Evolutionary conservation across 208 protist species (phyloP), one percentile per base, ranked within the genome.

Genomic region (Balamuthia mandrillaris): DNA sequence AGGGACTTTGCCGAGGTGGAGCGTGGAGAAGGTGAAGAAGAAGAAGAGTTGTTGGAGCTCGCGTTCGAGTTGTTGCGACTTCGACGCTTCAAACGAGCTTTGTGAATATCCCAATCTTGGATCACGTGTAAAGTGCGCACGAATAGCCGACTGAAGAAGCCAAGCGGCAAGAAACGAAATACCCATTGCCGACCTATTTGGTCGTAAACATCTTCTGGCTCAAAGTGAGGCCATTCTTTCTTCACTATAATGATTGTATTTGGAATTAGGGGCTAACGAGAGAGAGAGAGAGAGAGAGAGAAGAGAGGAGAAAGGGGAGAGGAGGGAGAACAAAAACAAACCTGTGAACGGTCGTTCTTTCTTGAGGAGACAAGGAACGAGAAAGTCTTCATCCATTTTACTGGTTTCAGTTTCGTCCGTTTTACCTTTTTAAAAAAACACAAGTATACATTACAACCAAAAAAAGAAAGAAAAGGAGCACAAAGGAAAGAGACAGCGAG

Each of bases 71-170:
- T n/a, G n/a, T n/a, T n/a, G n/a, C n/a, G n/a, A n/a, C n/a, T n/a
- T n/a, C n/a, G n/a, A n/a, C n/a, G n/a, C n/a, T n/a, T n/a, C n/a
- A n/a, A n/a, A n/a, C n/a, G n/a, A n/a, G n/a, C n/a, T n/a, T n/a
- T n/a, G n/a, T n/a, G n/a, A n/a, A n/a, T n/a, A n/a, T n/a, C n/a
- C n/a, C n/a, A n/a, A n/a, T n/a, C n/a, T n/a, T n/a, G n/a, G n/a
- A n/a, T n/a, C n/a, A n/a, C n/a, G n/a, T n/a, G n/a, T n/a, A n/a
- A n/a, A n/a, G n/a, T n/a, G 49, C 75, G 51, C 37, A 83, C 75
- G 27, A 83, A 65, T 41, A 83, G 52, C 35, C 75, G 75, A 18
- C 52, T 68, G 75, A 83, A 83, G 58, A 83, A 83, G 33, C 75
- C 75, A 49, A 83, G 75, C 2, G 75, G 75, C 58, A 83, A 44